Base-by-base conservation (phyloP, 2,329 filamentous ascomycete species). In the Rasamsonia emersonii region DNA sequence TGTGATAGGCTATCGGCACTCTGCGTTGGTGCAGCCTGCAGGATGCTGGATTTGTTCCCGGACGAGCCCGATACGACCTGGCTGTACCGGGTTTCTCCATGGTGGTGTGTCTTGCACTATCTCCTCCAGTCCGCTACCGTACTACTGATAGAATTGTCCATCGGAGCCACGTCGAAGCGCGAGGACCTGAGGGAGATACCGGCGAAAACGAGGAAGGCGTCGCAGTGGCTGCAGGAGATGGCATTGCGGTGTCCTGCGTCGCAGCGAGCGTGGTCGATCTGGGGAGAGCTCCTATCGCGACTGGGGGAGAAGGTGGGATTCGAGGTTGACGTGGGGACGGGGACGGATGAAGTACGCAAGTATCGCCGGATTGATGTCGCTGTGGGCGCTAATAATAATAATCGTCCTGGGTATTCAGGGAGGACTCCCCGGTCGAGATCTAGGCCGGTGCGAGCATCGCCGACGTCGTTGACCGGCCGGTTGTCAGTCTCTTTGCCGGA, bases 41-140 rank as follows among this genome's bases (percentile, higher is more conserved):
- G 51, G 5, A 52, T 55, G 42, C 39, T 65, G 4, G 42, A 46
- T 4, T 36, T 63, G 5, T 49, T 65, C 5, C 59, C 60, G 3
- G 49, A 56, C 10, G 39, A 46, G 18, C 51, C 54, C 2, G 49
- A 57, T 28, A 32, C 46, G 4, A 38, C 45, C 4, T 53, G 51
- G 27, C 32, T 62, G 4, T 51, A 53, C 27, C 41, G 41, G 10
- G 38, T 53, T 5, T 46, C 50, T 1, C 57, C 59, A 11, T 65
- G 61, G 61, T 63, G 56, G 54, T 57, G 47, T 36, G 41, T 61
- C 11, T 41, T 64, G 18, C 59, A 64, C 33, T 58, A 55, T 37
- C 36, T 64, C 10, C 58, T 63, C 39, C 62, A 65, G 39, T 51
- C 59, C 3, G 47, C 46, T 0, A 58, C 53, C 7, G 45, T 65